Conservation (phyloP, 2,329 filamentous ascomycete species). For the Dryadomyces quercus-mongolicae region DNA sequence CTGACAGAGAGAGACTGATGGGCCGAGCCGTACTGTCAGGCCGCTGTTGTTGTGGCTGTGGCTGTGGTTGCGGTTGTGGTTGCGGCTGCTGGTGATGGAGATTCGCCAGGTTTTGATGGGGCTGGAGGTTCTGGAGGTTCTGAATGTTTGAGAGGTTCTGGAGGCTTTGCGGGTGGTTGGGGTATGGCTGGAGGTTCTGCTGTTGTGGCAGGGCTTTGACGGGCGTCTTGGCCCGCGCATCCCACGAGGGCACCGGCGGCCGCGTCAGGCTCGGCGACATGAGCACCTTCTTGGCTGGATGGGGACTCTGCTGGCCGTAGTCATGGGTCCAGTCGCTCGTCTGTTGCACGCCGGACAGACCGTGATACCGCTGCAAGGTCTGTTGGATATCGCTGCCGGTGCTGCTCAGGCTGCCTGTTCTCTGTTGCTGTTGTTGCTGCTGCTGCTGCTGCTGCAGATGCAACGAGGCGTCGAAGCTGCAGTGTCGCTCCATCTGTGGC, state of each 20-base stretch:
- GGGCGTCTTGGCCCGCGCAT: slow-evolving; percentile 20
- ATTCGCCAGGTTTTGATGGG: background rate
- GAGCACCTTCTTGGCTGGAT: slow-evolving; percentile 39
- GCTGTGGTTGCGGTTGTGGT: slow-evolving; percentile 10
- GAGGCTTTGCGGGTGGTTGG: background rate
- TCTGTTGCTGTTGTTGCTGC: background rate
- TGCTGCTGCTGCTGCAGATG: background rate
- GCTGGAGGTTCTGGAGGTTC: background rate
- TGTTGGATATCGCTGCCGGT: slow-evolving; percentile 2
- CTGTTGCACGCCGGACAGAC: slow-evolving; percentile 19
- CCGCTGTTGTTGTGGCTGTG: slow-evolving; percentile 5
- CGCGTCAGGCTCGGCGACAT: slow-evolving; percentile 37
- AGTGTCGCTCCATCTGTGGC: slow-evolving; percentile 18
- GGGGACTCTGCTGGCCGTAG: slow-evolving; percentile 27
- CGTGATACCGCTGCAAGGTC: slow-evolving; percentile 20
- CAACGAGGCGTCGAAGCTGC: background rate
- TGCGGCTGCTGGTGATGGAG: background rate
- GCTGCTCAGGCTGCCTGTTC: background rate
- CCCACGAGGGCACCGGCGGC: slow-evolving; percentile 43
- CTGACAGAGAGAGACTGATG: slow-evolving; percentile 43
- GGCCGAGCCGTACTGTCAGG: slow-evolving; percentile 19
- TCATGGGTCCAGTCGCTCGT: slow-evolving; percentile 34
- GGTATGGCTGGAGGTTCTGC: background rate
- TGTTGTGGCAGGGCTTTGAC: background rate
- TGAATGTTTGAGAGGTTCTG: background rate